phyloP scores from a whole-genome alignment of 495 filamentous ascomycete genomes.

The Neurospora sp. region DNA sequence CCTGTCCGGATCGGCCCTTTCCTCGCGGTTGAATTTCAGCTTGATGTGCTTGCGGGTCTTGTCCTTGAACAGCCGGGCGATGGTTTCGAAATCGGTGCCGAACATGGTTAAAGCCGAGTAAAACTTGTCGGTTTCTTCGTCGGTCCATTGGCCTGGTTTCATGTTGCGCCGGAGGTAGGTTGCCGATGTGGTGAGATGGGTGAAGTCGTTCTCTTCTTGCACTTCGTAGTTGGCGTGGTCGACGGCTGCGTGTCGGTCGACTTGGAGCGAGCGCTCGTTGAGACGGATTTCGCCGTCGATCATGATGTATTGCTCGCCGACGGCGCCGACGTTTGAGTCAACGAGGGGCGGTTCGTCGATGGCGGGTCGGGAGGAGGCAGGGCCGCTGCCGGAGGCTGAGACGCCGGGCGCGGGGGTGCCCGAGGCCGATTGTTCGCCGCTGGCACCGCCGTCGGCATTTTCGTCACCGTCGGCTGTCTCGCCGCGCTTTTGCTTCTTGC shows the following conservation, averaged over 20 bases:
- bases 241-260: slow-evolving; percentile 64
- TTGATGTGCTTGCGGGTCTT: slow-evolving; percentile 73
- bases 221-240: slow-evolving; percentile 49
- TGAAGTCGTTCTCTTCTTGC: slow-evolving; percentile 76
- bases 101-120: slow-evolving; percentile 78
- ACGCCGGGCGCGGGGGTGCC: neutral
- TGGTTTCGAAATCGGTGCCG: slow-evolving; percentile 87
- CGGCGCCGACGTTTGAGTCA: slow-evolving; percentile 4
- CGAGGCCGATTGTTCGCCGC: slow-evolving; percentile 3
- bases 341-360: neutral
- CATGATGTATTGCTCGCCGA: slow-evolving; percentile 36
- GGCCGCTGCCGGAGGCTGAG: neutral
- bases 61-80: slow-evolving; percentile 70
- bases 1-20: slow-evolving; percentile 57
- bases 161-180: slow-evolving; percentile 61
- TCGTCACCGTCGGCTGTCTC: slow-evolving; percentile 5
- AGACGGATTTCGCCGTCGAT: slow-evolving; percentile 79
- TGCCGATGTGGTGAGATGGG: slow-evolving; percentile 59
- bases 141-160: slow-evolving; percentile 60
- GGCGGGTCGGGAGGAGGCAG: neutral
- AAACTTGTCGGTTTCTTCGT: slow-evolving; percentile 69
- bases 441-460: neutral
- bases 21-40: slow-evolving; percentile 86
- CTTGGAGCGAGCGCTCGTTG: slow-evolving; percentile 62
- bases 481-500: slow-evolving; percentile 11